Percentiles rank a stretch among this genome's conserved stretches.
phyloP scores from a whole-genome alignment of 768 basidiomycete species.

The Ephemerocybe angulata region DNA sequence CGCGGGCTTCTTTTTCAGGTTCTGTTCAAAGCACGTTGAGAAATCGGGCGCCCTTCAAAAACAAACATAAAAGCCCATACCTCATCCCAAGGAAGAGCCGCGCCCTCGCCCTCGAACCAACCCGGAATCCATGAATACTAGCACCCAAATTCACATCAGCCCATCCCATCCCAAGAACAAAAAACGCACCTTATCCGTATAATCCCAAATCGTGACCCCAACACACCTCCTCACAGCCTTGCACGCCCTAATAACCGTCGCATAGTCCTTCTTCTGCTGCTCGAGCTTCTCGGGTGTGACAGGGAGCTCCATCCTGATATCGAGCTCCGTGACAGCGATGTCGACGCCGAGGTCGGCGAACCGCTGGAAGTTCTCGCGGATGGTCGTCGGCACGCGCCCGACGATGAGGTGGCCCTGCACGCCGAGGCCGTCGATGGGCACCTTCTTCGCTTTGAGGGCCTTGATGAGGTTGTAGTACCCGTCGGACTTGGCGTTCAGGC shows the following conservation, averaged over 20 bases:
- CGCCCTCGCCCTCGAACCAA: conserved; percentile 35
- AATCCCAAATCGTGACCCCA: conserved; percentile 44
- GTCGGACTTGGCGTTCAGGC: conserved; percentile 49
- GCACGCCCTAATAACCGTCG: conserved; percentile 50
- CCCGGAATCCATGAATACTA: conserved; percentile 41
- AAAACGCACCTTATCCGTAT: conserved; percentile 33
- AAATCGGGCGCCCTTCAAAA: conserved; percentile 24
- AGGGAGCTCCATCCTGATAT: conserved; percentile 55
- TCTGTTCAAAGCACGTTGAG: not conserved
- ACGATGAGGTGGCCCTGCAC: conserved; percentile 57
- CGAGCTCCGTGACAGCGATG: conserved; percentile 63
- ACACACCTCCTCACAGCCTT: conserved; percentile 37
- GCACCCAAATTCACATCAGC: not conserved
- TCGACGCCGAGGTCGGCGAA: conserved; percentile 60
- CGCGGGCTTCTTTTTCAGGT: conserved; percentile 18
- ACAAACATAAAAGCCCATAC: conserved; percentile 15
- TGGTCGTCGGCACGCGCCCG: conserved; percentile 45
- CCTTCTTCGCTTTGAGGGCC: conserved; percentile 37
- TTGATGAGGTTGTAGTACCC: conserved; percentile 51
- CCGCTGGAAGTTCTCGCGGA: conserved; percentile 44
- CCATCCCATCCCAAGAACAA: not conserved
- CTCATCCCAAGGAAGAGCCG: conserved; percentile 35
- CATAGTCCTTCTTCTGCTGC: conserved; percentile 56
- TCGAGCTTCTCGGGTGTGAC: conserved; percentile 42
- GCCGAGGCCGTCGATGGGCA: conserved; percentile 57